Conservation (phyloP, 2,329 filamentous ascomycete genomes). For the Ciborinia camelliae region DNA sequence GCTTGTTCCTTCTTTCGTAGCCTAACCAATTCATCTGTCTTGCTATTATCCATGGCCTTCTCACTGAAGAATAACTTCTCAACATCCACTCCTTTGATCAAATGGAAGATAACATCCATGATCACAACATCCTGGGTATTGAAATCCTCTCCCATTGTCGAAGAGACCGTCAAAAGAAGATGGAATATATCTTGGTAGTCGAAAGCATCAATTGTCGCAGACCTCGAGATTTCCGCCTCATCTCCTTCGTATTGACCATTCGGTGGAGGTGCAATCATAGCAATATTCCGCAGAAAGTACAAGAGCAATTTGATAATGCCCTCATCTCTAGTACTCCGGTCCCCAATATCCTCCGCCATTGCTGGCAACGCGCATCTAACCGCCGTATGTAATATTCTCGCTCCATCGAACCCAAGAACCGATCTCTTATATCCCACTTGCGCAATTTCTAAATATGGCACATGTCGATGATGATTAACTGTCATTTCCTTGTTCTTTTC, state of each 20-base stretch:
- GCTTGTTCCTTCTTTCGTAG: conserved; percentile 79
- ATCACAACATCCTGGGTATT: conserved; percentile 82
- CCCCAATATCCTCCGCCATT: conserved; percentile 73
- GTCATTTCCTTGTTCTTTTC: conserved; percentile 82
- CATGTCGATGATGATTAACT: conserved; percentile 86
- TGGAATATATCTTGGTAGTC: conserved; percentile 87
- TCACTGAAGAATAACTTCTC: conserved; percentile 84
- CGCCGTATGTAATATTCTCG: conserved; percentile 73
- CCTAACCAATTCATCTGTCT: conserved; percentile 68
- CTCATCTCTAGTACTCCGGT: conserved; percentile 76
- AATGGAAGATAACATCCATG: conserved; percentile 86
- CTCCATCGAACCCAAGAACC: conserved; percentile 77
- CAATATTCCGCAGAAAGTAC: conserved; percentile 85
- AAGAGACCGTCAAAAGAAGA: conserved; percentile 79
- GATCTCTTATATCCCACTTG: conserved; percentile 88
- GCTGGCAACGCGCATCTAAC: conserved; percentile 79
- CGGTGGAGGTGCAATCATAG: conserved; percentile 73
- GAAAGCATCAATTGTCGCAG: conserved; percentile 83
- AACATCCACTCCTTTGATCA: conserved; percentile 85
- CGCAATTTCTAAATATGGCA: conserved; percentile 82
- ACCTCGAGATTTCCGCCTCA: conserved; percentile 83
- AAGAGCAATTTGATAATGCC: conserved; percentile 88
- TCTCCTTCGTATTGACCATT: conserved; percentile 78
- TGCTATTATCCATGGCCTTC: conserved; percentile 63
- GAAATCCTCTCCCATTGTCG: conserved; percentile 93